Base-by-base conservation (phyloP, 495 filamentous ascomycete species). In the Lasiosphaeria ovina region DNA sequence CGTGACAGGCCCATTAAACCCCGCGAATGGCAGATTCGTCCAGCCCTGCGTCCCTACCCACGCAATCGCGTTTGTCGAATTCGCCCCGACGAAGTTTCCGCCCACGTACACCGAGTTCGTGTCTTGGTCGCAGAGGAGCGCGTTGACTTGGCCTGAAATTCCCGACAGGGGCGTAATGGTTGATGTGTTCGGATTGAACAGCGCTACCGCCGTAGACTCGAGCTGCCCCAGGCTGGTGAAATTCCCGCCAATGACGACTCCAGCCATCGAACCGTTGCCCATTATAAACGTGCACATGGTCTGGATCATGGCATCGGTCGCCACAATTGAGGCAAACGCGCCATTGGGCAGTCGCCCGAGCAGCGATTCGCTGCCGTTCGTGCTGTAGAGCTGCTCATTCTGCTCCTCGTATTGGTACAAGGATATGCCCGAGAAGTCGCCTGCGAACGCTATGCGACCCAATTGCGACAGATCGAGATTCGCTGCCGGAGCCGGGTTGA, bases 1-100 rank as follows among this genome's bases (percentile, higher is more conserved):
- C 54, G 81, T 86, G 50, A 99, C 93, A 10, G 92, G 93, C 50
- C 92, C 92, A 78, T 97, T 97, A 74, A 99, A 93, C 34, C 94
- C 95, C 51, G 85, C 82, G 78, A 99, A 99, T 8, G 91, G 86
- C 61, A 99, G 75, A 66, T 91, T 89, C 53, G 84, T 85, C 93
- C 91, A 99, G n/a, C 76, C 82, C 35, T 83, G 80, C 10, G 80
- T 80, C 17, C 83, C 83, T 32, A 85, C 80, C 92, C 91, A 97
- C 16, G 89, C 87, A 63, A 94, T 87, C 14, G 92, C 94, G 75
- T 99, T 97, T 14, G 89, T 89, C 36, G 91, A 90, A 63, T 93
- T 89, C 9, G 79, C 82, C 45, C 86, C 85, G 14, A 80, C 85
- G 69, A 98, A 97, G 61, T 85, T 86, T 48, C 94, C 94, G 33